phyloP scores from a whole-genome alignment of 352 stramenopile genomes.

The Phytophthora tentaculata region DNA sequence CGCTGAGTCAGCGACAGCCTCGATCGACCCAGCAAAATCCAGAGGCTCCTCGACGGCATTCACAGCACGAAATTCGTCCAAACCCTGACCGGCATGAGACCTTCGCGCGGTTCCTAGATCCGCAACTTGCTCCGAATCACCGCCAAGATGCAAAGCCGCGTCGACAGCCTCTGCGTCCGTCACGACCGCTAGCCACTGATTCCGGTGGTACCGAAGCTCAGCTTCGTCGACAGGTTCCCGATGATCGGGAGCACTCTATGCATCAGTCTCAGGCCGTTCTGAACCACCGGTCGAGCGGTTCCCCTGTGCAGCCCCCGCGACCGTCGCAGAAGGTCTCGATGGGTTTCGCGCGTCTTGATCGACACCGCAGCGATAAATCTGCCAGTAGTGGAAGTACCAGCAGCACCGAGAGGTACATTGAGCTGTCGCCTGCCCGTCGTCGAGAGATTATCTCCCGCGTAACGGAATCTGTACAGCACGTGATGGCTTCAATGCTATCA shows the following conservation, averaged over 20 bases:
- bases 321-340: conserved; percentile 25
- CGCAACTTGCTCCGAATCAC: not conserved
- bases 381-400: conserved; percentile 9
- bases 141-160: not conserved
- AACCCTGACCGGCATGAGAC: conserved; percentile 1
- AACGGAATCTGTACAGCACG: conserved; percentile 41
- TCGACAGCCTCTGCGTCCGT: conserved; percentile 8
- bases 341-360: conserved; percentile 10
- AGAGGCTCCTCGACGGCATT: conserved; percentile 1
- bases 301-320: conserved; percentile 4
- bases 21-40: not conserved
- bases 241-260: conserved; percentile 6
- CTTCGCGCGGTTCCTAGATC: conserved; percentile 8
- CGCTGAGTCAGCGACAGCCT: not conserved
- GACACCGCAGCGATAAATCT: conserved; percentile 21
- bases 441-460: conserved; percentile 29
- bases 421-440: conserved; percentile 31
- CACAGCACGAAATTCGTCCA: not conserved
- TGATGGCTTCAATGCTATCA: conserved; percentile 58
- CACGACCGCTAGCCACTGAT: not conserved
- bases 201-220: not conserved
- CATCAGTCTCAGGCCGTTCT: not conserved
- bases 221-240: conserved; percentile 8
- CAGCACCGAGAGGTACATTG: conserved; percentile 17
- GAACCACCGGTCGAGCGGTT: not conserved